A percentile compares a stretch with the other conserved stretches of the same genome.
Evolutionary conservation across 129 eudicot species (phyloP).

Genomic region (Flaveria bidentis): DNA sequence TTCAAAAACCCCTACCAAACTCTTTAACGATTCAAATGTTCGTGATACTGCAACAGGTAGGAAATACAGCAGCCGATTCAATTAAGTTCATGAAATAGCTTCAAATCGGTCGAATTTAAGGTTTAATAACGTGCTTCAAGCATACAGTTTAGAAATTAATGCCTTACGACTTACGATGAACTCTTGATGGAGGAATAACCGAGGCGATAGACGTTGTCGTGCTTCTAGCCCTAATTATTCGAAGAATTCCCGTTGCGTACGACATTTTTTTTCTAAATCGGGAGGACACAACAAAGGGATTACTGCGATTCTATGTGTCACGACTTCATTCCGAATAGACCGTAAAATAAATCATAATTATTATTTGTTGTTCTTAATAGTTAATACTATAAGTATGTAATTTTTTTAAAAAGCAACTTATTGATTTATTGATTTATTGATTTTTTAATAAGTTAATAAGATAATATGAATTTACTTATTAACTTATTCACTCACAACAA

Average conservation of each 20-base stretch:
- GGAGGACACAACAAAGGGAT: slow-evolving; percentile 6
- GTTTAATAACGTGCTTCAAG: background rate
- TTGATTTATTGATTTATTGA: too few relatives aligned
- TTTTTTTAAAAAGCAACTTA: too few relatives aligned
- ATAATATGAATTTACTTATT: too few relatives aligned
- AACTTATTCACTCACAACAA: too few relatives aligned
- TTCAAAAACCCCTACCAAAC: slow-evolving; percentile 32
- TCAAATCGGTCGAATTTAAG: background rate
- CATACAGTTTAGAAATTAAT: background rate
- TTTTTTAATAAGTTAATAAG: too few relatives aligned
- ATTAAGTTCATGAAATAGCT: too few relatives aligned
- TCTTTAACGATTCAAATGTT: slow-evolving; percentile 33
- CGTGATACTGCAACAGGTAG: slow-evolving; percentile 28
- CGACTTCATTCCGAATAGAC: too few relatives aligned
- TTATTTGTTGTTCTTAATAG: too few relatives aligned
- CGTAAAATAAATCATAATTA: too few relatives aligned
- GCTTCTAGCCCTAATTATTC: slow-evolving; percentile 31
- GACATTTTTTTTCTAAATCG: slow-evolving; percentile 23
- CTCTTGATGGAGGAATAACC: slow-evolving; percentile 17
- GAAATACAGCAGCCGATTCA: background rate
- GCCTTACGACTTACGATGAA: slow-evolving; percentile 36
- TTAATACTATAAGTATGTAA: too few relatives aligned
- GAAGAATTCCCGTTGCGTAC: slow-evolving; percentile 31
- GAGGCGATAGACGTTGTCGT: slow-evolving; percentile 25
- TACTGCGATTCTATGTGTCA: background rate